A percentile compares a stretch with the other conserved stretches of the same genome.
Conservation (phyloP, 768 basidiomycete genomes). For the Leccinellum albellum region DNA sequence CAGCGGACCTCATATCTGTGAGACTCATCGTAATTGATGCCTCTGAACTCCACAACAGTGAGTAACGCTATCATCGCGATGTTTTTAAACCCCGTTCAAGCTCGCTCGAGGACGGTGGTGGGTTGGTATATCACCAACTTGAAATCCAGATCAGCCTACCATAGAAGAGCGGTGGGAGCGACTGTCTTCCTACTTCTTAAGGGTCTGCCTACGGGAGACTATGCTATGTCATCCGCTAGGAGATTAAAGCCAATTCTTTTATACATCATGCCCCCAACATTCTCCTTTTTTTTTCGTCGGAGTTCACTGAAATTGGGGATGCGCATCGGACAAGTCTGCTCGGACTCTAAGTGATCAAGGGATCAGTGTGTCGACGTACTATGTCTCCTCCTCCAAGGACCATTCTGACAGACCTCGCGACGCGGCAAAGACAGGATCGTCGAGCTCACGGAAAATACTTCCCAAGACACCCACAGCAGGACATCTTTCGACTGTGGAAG, state of each 20-base stretch:
- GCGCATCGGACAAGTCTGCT: conserved; percentile 60
- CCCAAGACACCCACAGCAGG: conserved; percentile 30
- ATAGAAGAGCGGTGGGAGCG: too few species aligned
- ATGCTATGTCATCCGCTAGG: conserved; percentile 83
- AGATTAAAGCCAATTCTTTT: conserved; percentile 61
- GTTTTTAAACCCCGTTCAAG: too few species aligned
- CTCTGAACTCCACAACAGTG: conserved; percentile 56
- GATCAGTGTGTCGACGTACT: conserved; percentile 60
- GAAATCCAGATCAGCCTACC: too few species aligned
- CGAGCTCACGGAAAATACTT: conserved; percentile 60
- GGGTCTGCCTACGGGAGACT: too few species aligned
- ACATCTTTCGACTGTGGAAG: conserved; percentile 14
- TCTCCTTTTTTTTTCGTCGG: conserved; percentile 67
- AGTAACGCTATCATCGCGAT: too few species aligned
- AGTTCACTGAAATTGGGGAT: conserved; percentile 74
- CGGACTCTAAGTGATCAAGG: conserved; percentile 82
- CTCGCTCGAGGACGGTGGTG: too few species aligned
- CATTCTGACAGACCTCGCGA: conserved; percentile 46
- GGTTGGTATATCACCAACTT: conserved; percentile 72
- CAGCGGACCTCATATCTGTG: conserved; percentile 55
- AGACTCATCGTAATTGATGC: conserved; percentile 56
- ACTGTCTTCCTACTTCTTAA: too few species aligned
- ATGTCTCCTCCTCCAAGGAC: conserved; percentile 51
- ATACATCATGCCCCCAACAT: conserved; percentile 59
- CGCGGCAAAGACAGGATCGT: conserved; percentile 59